Evolutionary conservation across 371 early-diverging fungal species (phyloP).

Genomic region (Synchytrium microbalum): DNA sequence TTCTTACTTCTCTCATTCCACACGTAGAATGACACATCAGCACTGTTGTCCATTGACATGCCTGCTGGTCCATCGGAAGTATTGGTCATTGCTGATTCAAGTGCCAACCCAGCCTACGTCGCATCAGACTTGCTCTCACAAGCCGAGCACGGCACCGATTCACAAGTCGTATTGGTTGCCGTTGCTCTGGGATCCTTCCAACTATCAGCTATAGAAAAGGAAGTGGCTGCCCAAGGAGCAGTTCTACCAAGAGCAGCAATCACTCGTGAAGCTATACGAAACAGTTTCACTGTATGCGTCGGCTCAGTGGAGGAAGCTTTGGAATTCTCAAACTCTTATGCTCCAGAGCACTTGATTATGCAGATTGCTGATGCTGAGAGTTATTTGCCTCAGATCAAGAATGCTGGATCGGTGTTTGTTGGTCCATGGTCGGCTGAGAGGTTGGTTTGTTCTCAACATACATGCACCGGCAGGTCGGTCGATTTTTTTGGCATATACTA

Average conservation of each 20-base stretch:
- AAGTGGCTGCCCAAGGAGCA: constrained; percentile 74
- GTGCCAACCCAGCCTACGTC: constrained; percentile 79
- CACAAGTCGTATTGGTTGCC: constrained; percentile 79
- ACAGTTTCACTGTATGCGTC: constrained; percentile 66
- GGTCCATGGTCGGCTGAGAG: constrained; percentile 92
- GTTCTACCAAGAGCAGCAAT: constrained; percentile 84
- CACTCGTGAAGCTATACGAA: constrained; percentile 77
- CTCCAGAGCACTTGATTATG: constrained; percentile 95
- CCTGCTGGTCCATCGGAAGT: constrained; percentile 97
- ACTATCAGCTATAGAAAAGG: constrained; percentile 62
- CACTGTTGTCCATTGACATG: constrained; percentile 95
- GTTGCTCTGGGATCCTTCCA: constrained; percentile 59
- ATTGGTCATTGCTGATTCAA: constrained; percentile 82
- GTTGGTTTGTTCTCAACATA: constrained; percentile 33
- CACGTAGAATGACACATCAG: constrained; percentile 72
- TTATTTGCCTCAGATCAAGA: constrained; percentile 56
- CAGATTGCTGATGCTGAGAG: constrained; percentile 69
- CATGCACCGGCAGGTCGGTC: no score
- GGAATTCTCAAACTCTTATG: constrained; percentile 86
- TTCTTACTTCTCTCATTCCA: constrained; percentile 3
- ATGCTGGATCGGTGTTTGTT: constrained; percentile 95
- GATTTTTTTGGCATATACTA: constrained; percentile 2
- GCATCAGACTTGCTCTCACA: constrained; percentile 93
- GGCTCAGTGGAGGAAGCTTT: constrained; percentile 69
- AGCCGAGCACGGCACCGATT: constrained; percentile 94